Conservation (phyloP, 2,329 filamentous ascomycete genomes). For the Myriosclerotinia curreyana region DNA sequence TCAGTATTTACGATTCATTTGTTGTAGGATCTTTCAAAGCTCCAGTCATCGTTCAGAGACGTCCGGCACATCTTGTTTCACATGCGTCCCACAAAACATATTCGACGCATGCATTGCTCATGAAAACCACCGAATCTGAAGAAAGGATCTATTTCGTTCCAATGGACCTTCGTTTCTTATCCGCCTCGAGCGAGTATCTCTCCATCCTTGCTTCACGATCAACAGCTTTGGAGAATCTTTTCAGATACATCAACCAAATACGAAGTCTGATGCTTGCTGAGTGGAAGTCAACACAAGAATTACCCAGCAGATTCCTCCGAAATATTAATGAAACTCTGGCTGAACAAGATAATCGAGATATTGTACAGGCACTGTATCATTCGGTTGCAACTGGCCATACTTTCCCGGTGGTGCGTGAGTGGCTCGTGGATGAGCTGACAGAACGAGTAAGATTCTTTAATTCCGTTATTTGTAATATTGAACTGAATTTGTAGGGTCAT, state of each 20-base stretch:
- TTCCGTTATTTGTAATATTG: conserved; percentile 7
- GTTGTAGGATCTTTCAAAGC: conserved; percentile 65
- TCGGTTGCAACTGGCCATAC: conserved; percentile 81
- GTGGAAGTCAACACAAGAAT: conserved; percentile 77
- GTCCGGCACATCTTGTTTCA: conserved; percentile 42
- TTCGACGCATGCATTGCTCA: conserved; percentile 73
- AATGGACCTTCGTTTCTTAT: conserved; percentile 80
- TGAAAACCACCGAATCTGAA: conserved; percentile 46
- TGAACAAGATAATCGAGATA: conserved; percentile 60
- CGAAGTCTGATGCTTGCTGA: conserved; percentile 76
- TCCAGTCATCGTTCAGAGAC: conserved; percentile 38
- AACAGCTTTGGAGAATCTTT: conserved; percentile 79
- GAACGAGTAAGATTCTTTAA: conserved; percentile 59
- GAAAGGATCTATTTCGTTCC: conserved; percentile 61
- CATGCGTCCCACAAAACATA: conserved; percentile 71
- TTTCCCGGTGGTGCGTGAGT: conserved; percentile 72
- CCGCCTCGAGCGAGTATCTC: conserved; percentile 73
- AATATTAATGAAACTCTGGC: conserved; percentile 74
- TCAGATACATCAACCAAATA: conserved; percentile 80
- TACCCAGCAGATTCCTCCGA: conserved; percentile 73
- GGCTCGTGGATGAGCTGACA: conserved; percentile 79
- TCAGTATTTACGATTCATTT: conserved; percentile 84
- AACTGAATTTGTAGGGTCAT: conserved; percentile 60
- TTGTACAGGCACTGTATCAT: conserved; percentile 78
- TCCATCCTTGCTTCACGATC: conserved; percentile 83